These are phyloP conservation scores for Cytospora paraplurivora DNA, from an alignment of 2,329 filamentous ascomycete genomes.

Conservation along the genomic window DNA sequence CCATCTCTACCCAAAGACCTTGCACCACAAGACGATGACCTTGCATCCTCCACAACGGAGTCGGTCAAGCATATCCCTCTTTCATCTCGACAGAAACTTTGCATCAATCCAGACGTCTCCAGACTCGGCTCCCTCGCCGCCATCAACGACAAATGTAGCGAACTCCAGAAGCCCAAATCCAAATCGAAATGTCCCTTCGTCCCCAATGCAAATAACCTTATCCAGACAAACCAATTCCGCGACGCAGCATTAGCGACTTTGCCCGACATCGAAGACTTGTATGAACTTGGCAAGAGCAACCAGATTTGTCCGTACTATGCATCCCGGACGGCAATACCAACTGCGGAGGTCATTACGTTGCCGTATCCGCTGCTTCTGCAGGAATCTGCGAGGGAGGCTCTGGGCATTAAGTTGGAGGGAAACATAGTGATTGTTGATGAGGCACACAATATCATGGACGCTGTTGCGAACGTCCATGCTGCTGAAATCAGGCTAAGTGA, in stretches of 20 bases:
- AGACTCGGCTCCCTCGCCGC: constrained; percentile 71
- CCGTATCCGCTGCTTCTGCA: constrained; percentile 92
- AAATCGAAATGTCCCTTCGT: constrained; percentile 74
- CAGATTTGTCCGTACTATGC: constrained; percentile 95
- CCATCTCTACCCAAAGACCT: constrained; percentile 61
- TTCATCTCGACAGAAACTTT: constrained; percentile 83
- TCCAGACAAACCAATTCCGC: constrained; percentile 75
- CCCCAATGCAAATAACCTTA: constrained; percentile 74
- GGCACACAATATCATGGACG: constrained; percentile 97
- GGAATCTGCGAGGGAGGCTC: constrained; percentile 80
- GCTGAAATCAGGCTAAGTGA: constrained; percentile 74
- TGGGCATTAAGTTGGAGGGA: constrained; percentile 81
- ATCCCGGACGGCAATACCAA: constrained; percentile 79
- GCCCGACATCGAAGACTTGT: constrained; percentile 91
- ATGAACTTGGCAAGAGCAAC: constrained; percentile 73
- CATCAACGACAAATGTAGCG: constrained; percentile 91
- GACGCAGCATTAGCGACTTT: constrained; percentile 83
- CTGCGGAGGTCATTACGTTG: constrained; percentile 86
- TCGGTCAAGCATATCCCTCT: constrained; percentile 78
- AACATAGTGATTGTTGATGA: constrained; percentile 97
- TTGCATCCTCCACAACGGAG: constrained; percentile 45
- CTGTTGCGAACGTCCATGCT: constrained; percentile 84
- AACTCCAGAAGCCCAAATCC: constrained; percentile 76
- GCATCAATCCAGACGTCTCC: constrained; percentile 83
- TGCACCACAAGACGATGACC: neutral